A percentile compares a stretch with the other conserved stretches of the same genome.
These are phyloP conservation scores for Chara braunii DNA, from an alignment of 139 green algal species.

Conservation along the genomic window DNA sequence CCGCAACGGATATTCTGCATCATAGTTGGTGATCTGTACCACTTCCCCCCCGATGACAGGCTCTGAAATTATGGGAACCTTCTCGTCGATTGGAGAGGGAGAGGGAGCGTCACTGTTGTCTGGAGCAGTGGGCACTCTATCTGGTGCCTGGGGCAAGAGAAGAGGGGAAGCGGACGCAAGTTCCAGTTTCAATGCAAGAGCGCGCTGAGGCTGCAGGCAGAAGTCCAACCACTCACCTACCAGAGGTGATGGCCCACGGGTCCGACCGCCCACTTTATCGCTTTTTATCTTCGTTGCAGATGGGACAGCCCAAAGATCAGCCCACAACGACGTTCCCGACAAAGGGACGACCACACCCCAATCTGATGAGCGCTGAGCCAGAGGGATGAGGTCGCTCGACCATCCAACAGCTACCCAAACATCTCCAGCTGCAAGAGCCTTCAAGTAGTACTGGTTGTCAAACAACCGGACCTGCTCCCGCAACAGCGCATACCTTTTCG, in stretches of 20 bases:
- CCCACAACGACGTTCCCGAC: conserved; percentile 58
- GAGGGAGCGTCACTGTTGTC: neutral
- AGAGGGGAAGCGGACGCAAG: conserved; percentile 1
- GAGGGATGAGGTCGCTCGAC: conserved; percentile 33
- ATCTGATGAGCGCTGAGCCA: conserved; percentile 33
- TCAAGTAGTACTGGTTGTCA: conserved; percentile 29
- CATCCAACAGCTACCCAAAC: conserved; percentile 60
- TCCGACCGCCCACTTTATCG: conserved; percentile 19
- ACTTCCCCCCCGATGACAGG: neutral
- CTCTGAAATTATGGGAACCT: too few relatives aligned
- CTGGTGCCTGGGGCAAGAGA: neutral
- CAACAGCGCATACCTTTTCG: neutral
- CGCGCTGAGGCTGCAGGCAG: conserved; percentile 29
- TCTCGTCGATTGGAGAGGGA: neutral
- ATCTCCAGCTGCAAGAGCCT: conserved; percentile 60
- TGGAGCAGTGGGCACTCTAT: neutral
- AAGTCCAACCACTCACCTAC: conserved; percentile 32
- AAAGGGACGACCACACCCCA: conserved; percentile 53
- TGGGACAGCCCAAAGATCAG: conserved; percentile 38
- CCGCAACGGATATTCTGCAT: neutral
- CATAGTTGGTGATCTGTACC: neutral
- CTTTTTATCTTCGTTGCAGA: conserved; percentile 22
- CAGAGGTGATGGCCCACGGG: conserved; percentile 23
- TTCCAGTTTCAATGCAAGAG: conserved; percentile 24
- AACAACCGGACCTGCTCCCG: conserved; percentile 24